Conservation (phyloP, 768 basidiomycete species). For the Kwoniella shandongensis region DNA sequence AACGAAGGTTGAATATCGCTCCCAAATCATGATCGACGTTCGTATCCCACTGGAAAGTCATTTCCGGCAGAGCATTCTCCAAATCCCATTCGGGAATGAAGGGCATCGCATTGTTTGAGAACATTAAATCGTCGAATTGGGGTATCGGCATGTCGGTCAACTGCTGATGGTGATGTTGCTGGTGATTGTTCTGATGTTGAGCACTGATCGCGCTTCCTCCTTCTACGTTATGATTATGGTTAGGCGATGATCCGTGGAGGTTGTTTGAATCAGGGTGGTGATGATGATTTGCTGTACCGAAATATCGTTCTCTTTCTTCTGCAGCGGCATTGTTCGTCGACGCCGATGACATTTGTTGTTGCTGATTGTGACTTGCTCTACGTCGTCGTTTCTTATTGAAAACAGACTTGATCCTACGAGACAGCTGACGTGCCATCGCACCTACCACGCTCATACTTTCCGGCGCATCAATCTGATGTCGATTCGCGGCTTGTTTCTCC, state of each 20-base stretch:
- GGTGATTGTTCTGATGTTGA: neutral
- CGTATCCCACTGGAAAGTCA: conserved; percentile 8
- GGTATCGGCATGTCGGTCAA: neutral
- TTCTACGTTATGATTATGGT: too few species aligned
- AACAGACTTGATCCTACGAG: conserved; percentile 10
- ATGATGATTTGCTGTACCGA: neutral
- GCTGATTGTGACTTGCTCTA: neutral
- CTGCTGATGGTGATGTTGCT: neutral
- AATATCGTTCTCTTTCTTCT: too few species aligned
- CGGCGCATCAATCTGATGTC: conserved; percentile 10
- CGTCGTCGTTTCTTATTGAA: conserved; percentile 6
- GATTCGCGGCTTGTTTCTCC: conserved; percentile 9
- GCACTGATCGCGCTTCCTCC: too few species aligned
- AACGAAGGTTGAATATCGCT: too few species aligned
- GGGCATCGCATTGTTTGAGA: conserved; percentile 18
- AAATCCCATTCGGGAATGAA: conserved; percentile 21
- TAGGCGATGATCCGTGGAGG: too few species aligned
- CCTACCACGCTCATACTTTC: conserved; percentile 18
- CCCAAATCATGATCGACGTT: too few species aligned
- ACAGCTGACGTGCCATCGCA: conserved; percentile 17
- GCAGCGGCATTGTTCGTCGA: neutral
- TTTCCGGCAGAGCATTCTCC: conserved; percentile 9
- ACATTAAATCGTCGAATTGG: conserved; percentile 13
- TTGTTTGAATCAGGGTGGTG: too few species aligned
- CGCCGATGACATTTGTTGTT: neutral